These are phyloP conservation scores for Gnaphalium uliginosum DNA, from an alignment of 129 eudicot genomes.

Conservation along the genomic window DNA sequence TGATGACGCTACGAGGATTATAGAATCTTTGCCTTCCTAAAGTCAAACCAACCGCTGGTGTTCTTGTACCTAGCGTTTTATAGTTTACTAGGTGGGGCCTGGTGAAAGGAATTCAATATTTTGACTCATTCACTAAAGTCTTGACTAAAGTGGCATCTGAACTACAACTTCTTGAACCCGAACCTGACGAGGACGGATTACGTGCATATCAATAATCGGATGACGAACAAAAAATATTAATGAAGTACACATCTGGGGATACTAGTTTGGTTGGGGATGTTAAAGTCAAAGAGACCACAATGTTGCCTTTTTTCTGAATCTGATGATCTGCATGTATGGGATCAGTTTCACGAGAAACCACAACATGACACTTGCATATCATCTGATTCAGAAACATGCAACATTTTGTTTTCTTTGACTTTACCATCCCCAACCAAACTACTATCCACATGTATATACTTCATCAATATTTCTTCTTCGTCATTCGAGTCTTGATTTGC, in stretches of 20 bases:
- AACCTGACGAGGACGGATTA: background rate
- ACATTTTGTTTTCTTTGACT: no score
- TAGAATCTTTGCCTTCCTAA: no score
- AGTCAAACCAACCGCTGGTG: conserved; percentile 32
- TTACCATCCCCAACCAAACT: no score
- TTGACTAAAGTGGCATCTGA: conserved; percentile 53
- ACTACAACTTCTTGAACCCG: conserved; percentile 52
- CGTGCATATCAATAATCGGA: background rate
- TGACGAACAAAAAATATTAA: no score
- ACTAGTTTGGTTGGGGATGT: background rate
- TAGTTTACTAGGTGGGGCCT: conserved; percentile 34
- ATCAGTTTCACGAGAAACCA: no score
- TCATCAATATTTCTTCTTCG: conserved; percentile 15
- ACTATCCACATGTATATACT: no score
- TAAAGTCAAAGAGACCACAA: no score
- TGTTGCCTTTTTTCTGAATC: no score
- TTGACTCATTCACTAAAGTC: conserved; percentile 57
- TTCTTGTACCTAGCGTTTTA: conserved; percentile 56
- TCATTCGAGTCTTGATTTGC: conserved; percentile 21
- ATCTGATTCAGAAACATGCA: no score
- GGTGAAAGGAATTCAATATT: conserved; percentile 52
- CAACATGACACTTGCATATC: no score
- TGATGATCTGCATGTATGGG: no score
- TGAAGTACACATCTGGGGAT: background rate
- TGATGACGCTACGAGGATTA: no score